Evolutionary conservation across 2,329 filamentous ascomycete genomes (phyloP), one percentile per base, ranked within the genome.

Genomic region (Claviceps cyperi): DNA sequence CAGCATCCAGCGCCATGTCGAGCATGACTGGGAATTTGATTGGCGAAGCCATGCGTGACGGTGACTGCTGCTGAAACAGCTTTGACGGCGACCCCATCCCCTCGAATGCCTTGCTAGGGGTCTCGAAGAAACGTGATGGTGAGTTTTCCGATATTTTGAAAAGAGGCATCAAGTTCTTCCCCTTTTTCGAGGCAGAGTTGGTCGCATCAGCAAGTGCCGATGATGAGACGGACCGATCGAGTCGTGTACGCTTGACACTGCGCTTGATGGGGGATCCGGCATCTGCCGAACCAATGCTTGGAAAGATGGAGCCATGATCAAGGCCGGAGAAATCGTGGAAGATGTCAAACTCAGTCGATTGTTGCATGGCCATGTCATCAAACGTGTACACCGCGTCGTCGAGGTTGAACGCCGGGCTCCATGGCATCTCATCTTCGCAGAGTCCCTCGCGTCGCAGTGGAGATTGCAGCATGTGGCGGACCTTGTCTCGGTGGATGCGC

Each of bases 401-500:
- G 2, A 84, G 66, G 47, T 77, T 71, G 61, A 85, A 81, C n/a
- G 78, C 77, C 4, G 82, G 79, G 56, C 82, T 84, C 75, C 80
- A 84, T 4, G 77, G 77, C 28, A 75, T 63, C 17, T 57, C 52
- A 8, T 70, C 65, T 32, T 80, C 76, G 15, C 73, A 69, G 37
- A 62, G 54, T 17, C 56, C 58, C 46, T 79, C 75, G 15, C 69
- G 66, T 28, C 70, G 66, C 47, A 79, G 71, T 4, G 88, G 88
- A 5, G 87, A 92, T 51, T 87, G 86, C 43, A 94, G 79, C 72
- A 95, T 80, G 56, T 86, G 74, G 57, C 80, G 79, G 48, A 97
- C 87, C 56, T 81, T 83, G 60, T 91, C 83, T 50, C 91, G 85
- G 62, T 97, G 92, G 56, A 92, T 81, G 51, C 84, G 82, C 19